phyloP scores from a whole-genome alignment of 139 green algal species.

The Chlorella sp. region DNA sequence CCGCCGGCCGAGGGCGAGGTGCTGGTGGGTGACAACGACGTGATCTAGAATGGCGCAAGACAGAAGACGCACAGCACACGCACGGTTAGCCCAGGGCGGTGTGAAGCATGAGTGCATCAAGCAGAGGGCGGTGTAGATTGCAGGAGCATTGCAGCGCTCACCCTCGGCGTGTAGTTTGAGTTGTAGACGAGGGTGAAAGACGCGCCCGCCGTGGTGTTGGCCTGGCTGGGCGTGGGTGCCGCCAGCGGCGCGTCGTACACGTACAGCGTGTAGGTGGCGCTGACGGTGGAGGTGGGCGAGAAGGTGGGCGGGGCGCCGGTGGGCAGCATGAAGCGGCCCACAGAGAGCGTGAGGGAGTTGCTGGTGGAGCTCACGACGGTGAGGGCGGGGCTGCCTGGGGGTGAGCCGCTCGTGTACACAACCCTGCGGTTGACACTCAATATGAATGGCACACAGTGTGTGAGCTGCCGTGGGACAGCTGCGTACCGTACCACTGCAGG shows the following conservation, averaged over 20 bases:
- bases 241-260: background rate
- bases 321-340: background rate
- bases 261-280: background rate
- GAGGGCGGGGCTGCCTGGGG: background rate
- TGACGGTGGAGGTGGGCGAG: background rate
- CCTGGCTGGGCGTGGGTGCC: background rate
- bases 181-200: background rate
- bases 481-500: no score
- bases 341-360: background rate
- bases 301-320: background rate
- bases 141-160: no score
- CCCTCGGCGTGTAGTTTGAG: background rate
- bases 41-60: no score
- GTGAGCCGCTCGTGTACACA: no score
- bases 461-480: no score
- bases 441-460: no score
- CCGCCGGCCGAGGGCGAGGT: background rate
- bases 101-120: no score
- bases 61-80: no score
- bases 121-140: no score
- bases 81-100: no score
- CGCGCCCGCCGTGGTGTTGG: background rate
- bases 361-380: background rate
- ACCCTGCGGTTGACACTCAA: no score
- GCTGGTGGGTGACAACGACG: background rate